phyloP scores from a whole-genome alignment of 805 yeast species.

The Scheffersomyces lignosus region DNA sequence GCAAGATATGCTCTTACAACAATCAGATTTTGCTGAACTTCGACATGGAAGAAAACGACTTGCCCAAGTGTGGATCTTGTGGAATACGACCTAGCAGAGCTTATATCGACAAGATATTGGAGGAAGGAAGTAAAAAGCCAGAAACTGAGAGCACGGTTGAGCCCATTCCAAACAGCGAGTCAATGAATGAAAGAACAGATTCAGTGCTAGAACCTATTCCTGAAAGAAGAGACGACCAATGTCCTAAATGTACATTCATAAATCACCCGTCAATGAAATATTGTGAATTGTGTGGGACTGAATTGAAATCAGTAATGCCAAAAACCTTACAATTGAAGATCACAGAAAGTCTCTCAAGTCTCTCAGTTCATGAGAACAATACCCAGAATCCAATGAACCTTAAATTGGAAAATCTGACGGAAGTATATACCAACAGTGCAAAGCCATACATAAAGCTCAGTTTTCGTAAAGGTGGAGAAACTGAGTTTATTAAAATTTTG shows the following conservation, averaged over 20 bases:
- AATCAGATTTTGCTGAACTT: slow-evolving; percentile 37
- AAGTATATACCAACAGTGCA: slow-evolving; percentile 32
- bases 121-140: slow-evolving; percentile 9
- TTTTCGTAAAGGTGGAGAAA: slow-evolving; percentile 72
- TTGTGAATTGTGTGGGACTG: slow-evolving; percentile 88
- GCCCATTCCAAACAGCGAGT: not conserved
- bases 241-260: slow-evolving; percentile 69
- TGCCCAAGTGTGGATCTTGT: slow-evolving; percentile 41
- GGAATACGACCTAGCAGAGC: slow-evolving; percentile 29
- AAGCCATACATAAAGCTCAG: slow-evolving; percentile 60
- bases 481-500: slow-evolving; percentile 47
- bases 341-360: not conserved
- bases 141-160: not conserved
- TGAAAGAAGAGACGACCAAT: slow-evolving; percentile 34
- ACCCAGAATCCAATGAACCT: slow-evolving; percentile 14
- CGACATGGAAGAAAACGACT: slow-evolving; percentile 15
- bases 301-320: slow-evolving; percentile 13
- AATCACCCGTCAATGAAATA: slow-evolving; percentile 76
- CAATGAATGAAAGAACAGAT: slow-evolving; percentile 4
- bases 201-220: slow-evolving; percentile 9
- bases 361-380: not conserved
- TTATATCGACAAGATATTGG: slow-evolving; percentile 4
- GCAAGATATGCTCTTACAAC: slow-evolving; percentile 83
- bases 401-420: slow-evolving; percentile 27
- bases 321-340: slow-evolving; percentile 3